phyloP scores from a whole-genome alignment of 1,284 basidiomycete genomes.

The Entoloma clypeatum region DNA sequence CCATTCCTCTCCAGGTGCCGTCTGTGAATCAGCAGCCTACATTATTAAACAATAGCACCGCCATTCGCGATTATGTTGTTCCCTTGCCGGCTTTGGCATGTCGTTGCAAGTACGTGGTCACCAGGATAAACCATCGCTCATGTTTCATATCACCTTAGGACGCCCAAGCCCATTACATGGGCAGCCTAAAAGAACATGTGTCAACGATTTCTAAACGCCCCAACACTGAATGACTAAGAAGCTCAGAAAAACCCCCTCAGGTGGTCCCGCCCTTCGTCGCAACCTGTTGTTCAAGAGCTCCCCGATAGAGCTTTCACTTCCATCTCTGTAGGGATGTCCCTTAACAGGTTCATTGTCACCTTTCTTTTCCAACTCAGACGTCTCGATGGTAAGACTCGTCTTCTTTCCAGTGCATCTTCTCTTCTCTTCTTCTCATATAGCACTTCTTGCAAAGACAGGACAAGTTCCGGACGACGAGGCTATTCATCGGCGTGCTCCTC shows the following conservation, averaged over 20 bases:
- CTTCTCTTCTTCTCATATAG: no score
- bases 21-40: constrained; percentile 18
- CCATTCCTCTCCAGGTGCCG: no score
- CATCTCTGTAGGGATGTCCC: constrained; percentile 51
- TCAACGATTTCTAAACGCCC: constrained; percentile 39
- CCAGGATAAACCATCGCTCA: constrained; percentile 9
- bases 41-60: constrained; percentile 40
- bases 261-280: constrained; percentile 63
- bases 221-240: constrained; percentile 1
- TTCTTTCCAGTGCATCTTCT: no score
- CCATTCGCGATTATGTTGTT: constrained; percentile 53
- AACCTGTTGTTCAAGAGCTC: constrained; percentile 59
- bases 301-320: constrained; percentile 60
- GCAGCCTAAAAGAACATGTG: constrained; percentile 33
- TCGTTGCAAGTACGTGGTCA: constrained; percentile 35
- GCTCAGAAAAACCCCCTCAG: constrained; percentile 20
- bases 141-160: constrained; percentile 26
- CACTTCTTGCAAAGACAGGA: no score
- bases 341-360: constrained; percentile 42
- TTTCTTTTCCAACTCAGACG: constrained; percentile 48
- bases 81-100: constrained; percentile 50
- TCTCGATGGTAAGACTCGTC: constrained; percentile 49
- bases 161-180: constrained; percentile 46
- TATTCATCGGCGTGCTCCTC: no score
- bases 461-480: no score